Evolutionary conservation across 805 yeast species (phyloP).

Genomic region (Ogataea salicorniae): DNA sequence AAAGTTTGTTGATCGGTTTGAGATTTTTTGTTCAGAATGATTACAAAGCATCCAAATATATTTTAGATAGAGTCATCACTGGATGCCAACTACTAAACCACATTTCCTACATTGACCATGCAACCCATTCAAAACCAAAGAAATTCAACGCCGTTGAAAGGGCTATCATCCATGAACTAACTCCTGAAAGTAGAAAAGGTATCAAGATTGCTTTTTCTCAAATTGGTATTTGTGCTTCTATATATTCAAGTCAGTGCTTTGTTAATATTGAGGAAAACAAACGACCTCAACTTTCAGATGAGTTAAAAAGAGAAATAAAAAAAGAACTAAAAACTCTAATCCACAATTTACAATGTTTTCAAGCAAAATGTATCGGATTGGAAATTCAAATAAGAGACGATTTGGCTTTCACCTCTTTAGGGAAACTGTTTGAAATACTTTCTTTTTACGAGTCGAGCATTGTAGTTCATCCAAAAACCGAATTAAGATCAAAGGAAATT

Average conservation of each 20-base stretch:
- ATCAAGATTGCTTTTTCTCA: too few species aligned
- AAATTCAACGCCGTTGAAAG: not conserved
- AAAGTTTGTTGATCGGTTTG: conserved; percentile 5
- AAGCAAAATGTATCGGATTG: not conserved
- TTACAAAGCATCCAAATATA: conserved; percentile 1
- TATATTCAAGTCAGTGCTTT: too few species aligned
- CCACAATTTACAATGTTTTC: not conserved
- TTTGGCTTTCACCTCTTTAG: conserved; percentile 10
- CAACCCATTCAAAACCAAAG: not conserved
- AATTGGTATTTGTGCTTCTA: too few species aligned
- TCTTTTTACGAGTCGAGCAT: conserved; percentile 5
- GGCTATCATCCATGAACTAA: not conserved
- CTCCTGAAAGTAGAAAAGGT: not conserved
- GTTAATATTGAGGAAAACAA: too few species aligned
- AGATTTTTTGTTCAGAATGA: conserved; percentile 3
- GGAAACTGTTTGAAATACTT: conserved; percentile 14
- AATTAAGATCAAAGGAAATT: not conserved
- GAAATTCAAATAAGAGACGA: conserved; percentile 9
- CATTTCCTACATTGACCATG: not conserved
- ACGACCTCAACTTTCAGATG: too few species aligned
- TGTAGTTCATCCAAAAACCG: not conserved
- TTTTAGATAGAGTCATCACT: conserved; percentile 2
- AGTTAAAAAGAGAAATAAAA: too few species aligned
- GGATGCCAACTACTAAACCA: conserved; percentile 6
- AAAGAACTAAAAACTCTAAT: too few species aligned